These are phyloP conservation scores for Rhizopogon roseolus DNA, from an alignment of 768 basidiomycete species.

Conservation along the genomic window DNA sequence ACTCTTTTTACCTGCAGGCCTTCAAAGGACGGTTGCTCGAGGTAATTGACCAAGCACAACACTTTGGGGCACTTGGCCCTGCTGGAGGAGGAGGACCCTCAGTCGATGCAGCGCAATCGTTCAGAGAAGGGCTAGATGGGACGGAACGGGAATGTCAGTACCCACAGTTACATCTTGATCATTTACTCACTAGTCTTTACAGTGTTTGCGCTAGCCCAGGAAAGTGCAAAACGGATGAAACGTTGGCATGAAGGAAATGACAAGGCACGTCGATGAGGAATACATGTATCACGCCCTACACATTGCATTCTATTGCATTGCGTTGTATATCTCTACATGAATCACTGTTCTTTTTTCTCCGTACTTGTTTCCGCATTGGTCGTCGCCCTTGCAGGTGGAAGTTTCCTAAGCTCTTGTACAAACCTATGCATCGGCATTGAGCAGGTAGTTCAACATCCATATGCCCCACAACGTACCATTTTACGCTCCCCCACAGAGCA, in stretches of 20 bases:
- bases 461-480: slow-evolving; percentile 51
- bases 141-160: slow-evolving; percentile 84
- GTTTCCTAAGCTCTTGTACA: slow-evolving; percentile 53
- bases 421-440: slow-evolving; percentile 42
- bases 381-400: slow-evolving; percentile 15
- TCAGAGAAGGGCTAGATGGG: slow-evolving; percentile 89
- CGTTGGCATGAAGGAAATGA: slow-evolving; percentile 80
- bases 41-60: slow-evolving; percentile 82
- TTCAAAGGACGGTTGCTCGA: slow-evolving; percentile 76
- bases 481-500: slow-evolving; percentile 72
- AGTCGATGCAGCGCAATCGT: slow-evolving; percentile 63
- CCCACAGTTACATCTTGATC: slow-evolving; percentile 9
- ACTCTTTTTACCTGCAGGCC: slow-evolving; percentile 40
- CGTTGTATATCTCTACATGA: slow-evolving; percentile 1
- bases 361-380: slow-evolving; percentile 2
- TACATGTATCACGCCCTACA: neutral
- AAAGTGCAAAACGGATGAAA: slow-evolving; percentile 72
- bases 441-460: neutral
- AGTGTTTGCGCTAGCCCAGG: slow-evolving; percentile 88
- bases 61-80: slow-evolving; percentile 71
- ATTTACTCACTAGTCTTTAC: slow-evolving; percentile 5
- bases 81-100: slow-evolving; percentile 47
- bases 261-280: slow-evolving; percentile 40
- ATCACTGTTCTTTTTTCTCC: slow-evolving; percentile 23
- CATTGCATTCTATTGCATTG: neutral